A percentile compares a stretch with the other conserved stretches of the same genome.
Conservation (phyloP, 2,329 filamentous ascomycete genomes). For the Sporothrix sp. region DNA sequence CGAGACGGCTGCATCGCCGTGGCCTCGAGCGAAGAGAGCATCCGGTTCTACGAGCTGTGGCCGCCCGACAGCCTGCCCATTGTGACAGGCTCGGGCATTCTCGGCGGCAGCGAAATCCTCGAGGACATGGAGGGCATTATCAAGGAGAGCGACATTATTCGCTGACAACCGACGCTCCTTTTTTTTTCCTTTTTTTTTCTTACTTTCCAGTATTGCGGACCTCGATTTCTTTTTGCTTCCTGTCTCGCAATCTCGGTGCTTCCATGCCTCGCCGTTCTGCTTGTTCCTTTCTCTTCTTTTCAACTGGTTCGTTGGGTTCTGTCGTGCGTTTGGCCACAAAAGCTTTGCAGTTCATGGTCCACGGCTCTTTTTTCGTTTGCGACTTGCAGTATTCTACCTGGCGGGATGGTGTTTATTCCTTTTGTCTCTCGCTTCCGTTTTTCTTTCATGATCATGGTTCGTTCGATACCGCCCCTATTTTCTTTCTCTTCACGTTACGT, state of each 20-base stretch:
- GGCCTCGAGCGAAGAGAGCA: constrained; percentile 80
- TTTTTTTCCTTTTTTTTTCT: background rate
- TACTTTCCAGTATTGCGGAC: background rate
- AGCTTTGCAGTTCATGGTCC: no score
- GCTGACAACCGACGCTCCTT: no score
- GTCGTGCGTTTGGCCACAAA: background rate
- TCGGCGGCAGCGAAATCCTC: constrained; percentile 78
- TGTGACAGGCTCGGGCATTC: constrained; percentile 44
- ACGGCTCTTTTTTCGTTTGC: no score
- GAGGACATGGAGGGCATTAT: constrained; percentile 74
- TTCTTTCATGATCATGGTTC: background rate
- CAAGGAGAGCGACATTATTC: constrained; percentile 61
- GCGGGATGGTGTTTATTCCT: background rate
- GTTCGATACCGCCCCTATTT: background rate
- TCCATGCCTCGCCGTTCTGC: no score
- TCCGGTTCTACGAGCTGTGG: constrained; percentile 97
- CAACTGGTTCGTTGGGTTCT: background rate
- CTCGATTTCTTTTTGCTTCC: background rate
- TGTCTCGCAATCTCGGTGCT: no score
- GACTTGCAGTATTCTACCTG: background rate
- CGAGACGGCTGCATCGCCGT: constrained; percentile 82
- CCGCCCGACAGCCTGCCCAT: constrained; percentile 48
- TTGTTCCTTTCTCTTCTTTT: background rate
- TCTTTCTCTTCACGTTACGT: background rate
- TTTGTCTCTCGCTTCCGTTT: background rate